These are phyloP conservation scores for Boletus bicolor DNA, from an alignment of 768 basidiomycete species.

Conservation along the genomic window DNA sequence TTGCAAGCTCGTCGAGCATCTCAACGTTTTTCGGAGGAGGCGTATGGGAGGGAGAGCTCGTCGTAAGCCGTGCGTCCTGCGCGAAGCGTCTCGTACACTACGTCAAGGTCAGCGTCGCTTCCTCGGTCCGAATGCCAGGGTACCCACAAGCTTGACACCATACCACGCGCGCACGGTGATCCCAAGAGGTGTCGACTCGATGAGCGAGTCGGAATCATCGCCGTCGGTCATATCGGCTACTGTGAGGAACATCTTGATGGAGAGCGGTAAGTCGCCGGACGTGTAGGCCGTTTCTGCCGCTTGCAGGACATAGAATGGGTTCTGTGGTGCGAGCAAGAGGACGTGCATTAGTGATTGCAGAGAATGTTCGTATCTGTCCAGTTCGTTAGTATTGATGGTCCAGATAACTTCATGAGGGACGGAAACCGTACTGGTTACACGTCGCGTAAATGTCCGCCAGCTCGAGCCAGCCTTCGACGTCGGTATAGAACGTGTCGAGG, in stretches of 20 bases:
- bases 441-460: conserved; percentile 76
- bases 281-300: conserved; percentile 89
- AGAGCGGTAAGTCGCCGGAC: conserved; percentile 65
- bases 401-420: background rate
- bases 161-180: conserved; percentile 75
- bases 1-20: conserved; percentile 67
- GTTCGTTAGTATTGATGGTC: background rate
- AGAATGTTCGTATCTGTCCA: conserved; percentile 62
- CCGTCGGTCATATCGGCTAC: conserved; percentile 75
- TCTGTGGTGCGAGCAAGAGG: conserved; percentile 79
- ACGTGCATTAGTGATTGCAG: conserved; percentile 79
- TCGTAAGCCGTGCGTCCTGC: conserved; percentile 35
- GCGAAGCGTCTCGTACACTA: conserved; percentile 63
- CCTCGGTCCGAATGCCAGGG: background rate
- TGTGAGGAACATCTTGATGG: conserved; percentile 76
- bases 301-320: conserved; percentile 79
- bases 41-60: conserved; percentile 57
- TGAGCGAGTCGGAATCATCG: conserved; percentile 47
- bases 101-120: conserved; percentile 2
- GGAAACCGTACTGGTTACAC: conserved; percentile 62
- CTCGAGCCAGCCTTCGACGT: conserved; percentile 85
- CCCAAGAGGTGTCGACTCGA: conserved; percentile 49
- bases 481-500: conserved; percentile 85
- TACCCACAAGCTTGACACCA: conserved; percentile 74
- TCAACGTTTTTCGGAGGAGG: conserved; percentile 50